A percentile compares a stretch with the other conserved stretches of the same genome.
phyloP scores from a whole-genome alignment of 2,329 filamentous ascomycete species.

The Diplodia corticola region DNA sequence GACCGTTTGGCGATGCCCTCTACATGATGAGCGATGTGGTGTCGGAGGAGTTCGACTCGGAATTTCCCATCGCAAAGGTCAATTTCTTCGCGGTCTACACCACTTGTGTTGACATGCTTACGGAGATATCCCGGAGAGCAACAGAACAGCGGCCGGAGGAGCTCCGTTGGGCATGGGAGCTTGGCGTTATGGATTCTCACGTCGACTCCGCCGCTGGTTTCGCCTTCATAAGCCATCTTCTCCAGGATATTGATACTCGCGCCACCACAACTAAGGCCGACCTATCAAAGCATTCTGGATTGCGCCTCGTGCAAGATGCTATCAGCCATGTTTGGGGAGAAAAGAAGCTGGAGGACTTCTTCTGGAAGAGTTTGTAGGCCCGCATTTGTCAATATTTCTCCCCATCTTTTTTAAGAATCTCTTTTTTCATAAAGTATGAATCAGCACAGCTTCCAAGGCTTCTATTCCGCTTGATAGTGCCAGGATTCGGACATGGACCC shows the following conservation, averaged over 20 bases:
- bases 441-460: not conserved
- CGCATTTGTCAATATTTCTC: not conserved
- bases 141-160: not conserved
- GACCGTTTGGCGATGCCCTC: not conserved
- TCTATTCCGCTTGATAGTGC: not conserved
- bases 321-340: constrained; percentile 3
- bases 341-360: not conserved
- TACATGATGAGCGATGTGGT: constrained; percentile 6
- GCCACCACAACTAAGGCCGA: not conserved
- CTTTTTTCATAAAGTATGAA: not conserved
- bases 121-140: not conserved
- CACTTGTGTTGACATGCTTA: constrained; percentile 2
- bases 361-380: not conserved
- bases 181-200: not conserved
- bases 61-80: not conserved
- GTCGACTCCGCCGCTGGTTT: constrained; percentile 5
- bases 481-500: not conserved
- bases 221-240: not conserved
- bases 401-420: not conserved
- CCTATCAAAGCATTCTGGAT: not conserved
- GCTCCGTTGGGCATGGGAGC: not conserved
- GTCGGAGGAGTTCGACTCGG: not conserved
- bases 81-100: constrained; percentile 15
- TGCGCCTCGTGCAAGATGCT: not conserved
- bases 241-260: not conserved